These are phyloP conservation scores for Cicer cuneatum DNA, from an alignment of 306 rosid genomes.

Conservation along the genomic window DNA sequence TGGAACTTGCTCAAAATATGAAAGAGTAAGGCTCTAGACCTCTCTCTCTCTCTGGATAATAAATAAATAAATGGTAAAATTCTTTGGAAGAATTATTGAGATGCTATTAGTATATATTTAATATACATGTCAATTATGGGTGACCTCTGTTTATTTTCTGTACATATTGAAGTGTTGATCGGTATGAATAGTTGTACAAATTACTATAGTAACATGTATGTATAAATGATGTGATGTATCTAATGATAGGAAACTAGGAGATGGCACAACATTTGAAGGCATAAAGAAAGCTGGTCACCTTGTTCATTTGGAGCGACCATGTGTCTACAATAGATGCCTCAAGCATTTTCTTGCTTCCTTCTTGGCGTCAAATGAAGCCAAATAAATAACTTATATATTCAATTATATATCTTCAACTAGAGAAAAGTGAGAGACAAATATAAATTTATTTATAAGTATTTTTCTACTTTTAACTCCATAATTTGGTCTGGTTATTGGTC, in stretches of 20 bases:
- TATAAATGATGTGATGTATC: background rate
- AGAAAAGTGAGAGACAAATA: no score
- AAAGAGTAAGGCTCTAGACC: constrained; percentile 57
- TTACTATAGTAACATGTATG: background rate
- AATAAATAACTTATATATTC: background rate
- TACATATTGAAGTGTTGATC: background rate
- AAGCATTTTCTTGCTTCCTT: constrained; percentile 42
- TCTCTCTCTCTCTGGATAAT: no score
- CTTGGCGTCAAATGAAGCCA: constrained; percentile 16
- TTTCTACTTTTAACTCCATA: background rate
- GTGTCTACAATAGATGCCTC: constrained; percentile 52
- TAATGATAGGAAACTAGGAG: constrained; percentile 60
- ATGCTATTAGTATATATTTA: background rate
- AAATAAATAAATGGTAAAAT: no score
- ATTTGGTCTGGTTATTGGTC: background rate
- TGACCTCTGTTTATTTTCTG: background rate
- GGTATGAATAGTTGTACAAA: background rate
- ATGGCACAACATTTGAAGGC: constrained; percentile 57
- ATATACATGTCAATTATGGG: background rate
- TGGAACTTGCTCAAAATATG: constrained; percentile 76
- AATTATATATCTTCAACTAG: background rate
- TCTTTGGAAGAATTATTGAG: background rate
- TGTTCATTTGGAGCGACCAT: constrained; percentile 84
- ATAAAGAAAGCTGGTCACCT: constrained; percentile 79
- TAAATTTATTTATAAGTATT: no score